These are phyloP conservation scores for Xerocomus amazonicus DNA, from an alignment of 1,284 basidiomycete species.

Conservation along the genomic window DNA sequence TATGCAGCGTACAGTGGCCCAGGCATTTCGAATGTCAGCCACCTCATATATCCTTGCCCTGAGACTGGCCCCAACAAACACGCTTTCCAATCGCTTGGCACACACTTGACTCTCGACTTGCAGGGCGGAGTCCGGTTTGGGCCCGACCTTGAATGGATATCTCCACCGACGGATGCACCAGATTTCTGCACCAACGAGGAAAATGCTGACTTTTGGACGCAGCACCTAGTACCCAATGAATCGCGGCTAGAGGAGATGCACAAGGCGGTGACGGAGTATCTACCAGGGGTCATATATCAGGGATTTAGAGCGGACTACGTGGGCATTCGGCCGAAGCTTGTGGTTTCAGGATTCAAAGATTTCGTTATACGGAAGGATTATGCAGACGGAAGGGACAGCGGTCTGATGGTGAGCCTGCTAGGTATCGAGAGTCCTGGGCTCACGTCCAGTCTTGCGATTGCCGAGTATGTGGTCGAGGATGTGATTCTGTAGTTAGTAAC, in stretches of 20 bases:
- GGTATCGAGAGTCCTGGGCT: slow-evolving; percentile 79
- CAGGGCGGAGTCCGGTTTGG: slow-evolving; percentile 89
- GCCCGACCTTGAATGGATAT: slow-evolving; percentile 89
- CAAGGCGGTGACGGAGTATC: slow-evolving; percentile 63
- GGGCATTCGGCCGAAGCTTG: slow-evolving; percentile 89
- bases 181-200: slow-evolving; percentile 37
- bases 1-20: slow-evolving; percentile 86
- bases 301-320: slow-evolving; percentile 86
- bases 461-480: slow-evolving; percentile 65
- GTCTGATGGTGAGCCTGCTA: slow-evolving; percentile 69
- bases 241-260: slow-evolving; percentile 64
- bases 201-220: slow-evolving; percentile 73
- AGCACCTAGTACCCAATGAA: slow-evolving; percentile 66
- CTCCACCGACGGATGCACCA: slow-evolving; percentile 41
- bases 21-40: slow-evolving; percentile 62
- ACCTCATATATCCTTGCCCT: slow-evolving; percentile 89
- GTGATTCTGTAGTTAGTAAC: too few species aligned
- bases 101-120: slow-evolving; percentile 88
- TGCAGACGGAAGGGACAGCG: slow-evolving; percentile 28
- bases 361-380: slow-evolving; percentile 68
- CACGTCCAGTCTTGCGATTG: slow-evolving; percentile 72
- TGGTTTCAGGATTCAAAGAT: slow-evolving; percentile 82
- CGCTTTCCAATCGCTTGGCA: slow-evolving; percentile 79
- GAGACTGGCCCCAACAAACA: slow-evolving; percentile 52
- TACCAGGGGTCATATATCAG: slow-evolving; percentile 65